These are phyloP conservation scores for Populus hybrid DNA, from an alignment of 441 rosid genomes.

Conservation along the genomic window DNA sequence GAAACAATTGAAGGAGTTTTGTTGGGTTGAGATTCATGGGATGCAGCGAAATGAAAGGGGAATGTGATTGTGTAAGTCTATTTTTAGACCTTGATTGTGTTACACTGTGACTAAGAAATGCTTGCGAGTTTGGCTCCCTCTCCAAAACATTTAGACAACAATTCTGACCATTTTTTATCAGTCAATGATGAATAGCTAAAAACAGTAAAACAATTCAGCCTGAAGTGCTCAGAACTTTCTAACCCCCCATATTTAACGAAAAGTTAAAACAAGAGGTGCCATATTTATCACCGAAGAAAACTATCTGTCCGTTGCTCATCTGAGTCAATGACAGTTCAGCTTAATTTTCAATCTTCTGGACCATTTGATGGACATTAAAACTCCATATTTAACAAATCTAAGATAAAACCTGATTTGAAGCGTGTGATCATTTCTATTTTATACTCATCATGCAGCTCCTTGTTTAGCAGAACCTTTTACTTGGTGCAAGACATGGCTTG, in stretches of 20 bases:
- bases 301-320: not conserved
- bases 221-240: not conserved
- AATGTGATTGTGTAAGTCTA: not conserved
- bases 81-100: not conserved
- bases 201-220: not conserved
- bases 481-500: conserved; percentile 78
- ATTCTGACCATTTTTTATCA: not conserved
- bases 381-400: not conserved
- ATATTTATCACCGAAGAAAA: not conserved
- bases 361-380: not conserved
- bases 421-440: not conserved
- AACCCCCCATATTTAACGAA: not conserved
- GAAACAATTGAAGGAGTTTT: conserved; percentile 1
- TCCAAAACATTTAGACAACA: not conserved
- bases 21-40: not conserved
- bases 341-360: not conserved
- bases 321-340: not conserved
- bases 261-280: not conserved
- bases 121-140: not conserved
- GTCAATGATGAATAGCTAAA: not conserved
- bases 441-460: not conserved
- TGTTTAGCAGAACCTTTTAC: not conserved
- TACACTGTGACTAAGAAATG: not conserved
- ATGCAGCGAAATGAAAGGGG: not conserved
- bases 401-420: not conserved